Evolutionary conservation across 2,329 filamentous ascomycete genomes (phyloP).

Genomic region (Alternaria conjuncta): DNA sequence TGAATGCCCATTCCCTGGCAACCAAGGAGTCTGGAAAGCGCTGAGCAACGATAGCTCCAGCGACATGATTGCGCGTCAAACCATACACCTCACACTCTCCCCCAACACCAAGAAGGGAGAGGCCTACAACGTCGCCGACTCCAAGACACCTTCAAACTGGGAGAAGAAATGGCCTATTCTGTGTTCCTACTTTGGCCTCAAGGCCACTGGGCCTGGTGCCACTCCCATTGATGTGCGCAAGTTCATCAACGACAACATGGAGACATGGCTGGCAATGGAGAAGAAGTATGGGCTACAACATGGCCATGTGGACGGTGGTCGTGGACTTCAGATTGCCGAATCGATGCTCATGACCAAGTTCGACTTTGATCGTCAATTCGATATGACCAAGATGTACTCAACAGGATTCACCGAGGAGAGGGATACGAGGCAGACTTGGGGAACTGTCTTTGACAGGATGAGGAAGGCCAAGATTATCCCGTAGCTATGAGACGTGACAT

Average conservation of each 20-base stretch:
- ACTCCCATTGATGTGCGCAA: constrained; percentile 31
- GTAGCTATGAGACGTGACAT: constrained; percentile 2
- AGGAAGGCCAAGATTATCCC: constrained; percentile 52
- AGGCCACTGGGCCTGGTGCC: constrained; percentile 39
- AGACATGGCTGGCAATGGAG: constrained; percentile 30
- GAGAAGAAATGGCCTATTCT: constrained; percentile 54
- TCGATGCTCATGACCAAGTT: constrained; percentile 53
- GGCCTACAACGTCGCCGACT: constrained; percentile 53
- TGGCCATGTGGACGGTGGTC: constrained; percentile 48
- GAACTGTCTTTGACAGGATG: constrained; percentile 54
- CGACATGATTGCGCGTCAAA: constrained; percentile 52
- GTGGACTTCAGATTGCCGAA: constrained; percentile 49
- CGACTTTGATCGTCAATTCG: constrained; percentile 55
- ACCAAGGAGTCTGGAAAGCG: constrained; percentile 44
- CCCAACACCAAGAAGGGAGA: constrained; percentile 44
- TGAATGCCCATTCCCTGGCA: constrained; percentile 50
- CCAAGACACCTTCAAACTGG: constrained; percentile 49
- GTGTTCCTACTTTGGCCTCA: constrained; percentile 54
- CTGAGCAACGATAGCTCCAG: constrained; percentile 47
- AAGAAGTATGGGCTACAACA: constrained; percentile 41
- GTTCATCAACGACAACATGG: constrained; percentile 39
- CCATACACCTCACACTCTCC: constrained; percentile 51
- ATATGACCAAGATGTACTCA: constrained; percentile 53
- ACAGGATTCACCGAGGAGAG: constrained; percentile 54
- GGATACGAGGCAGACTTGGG: constrained; percentile 48